Base-by-base conservation (phyloP, 768 basidiomycete genomes). In the Pisolithus sp. region DNA sequence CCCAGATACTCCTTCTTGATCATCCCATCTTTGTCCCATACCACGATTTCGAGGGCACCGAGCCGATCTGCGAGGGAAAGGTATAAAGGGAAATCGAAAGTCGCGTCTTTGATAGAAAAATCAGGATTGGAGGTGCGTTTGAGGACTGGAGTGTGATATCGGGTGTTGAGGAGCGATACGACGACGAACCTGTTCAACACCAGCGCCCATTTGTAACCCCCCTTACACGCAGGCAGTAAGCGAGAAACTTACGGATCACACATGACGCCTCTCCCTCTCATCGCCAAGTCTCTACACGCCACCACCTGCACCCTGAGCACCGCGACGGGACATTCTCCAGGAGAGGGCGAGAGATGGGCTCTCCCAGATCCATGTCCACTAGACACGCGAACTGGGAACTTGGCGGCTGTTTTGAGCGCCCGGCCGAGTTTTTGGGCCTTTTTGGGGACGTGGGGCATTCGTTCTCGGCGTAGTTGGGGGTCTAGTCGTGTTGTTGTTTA, bases 21-120 rank as follows among this genome's bases (percentile, higher is more conserved):
- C 60, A 93, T 66, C 57, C 89, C 73, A 68, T 97, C 94, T 72
- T 86, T 93, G 69, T 94, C 93, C 94, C 95, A 99, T 0, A 93
- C 76, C 12, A 96, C 84, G 31, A 92, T 73, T 68, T 97, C 93
- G 40, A 97, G 59, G 2, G 78, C 81, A 31, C 87, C 86, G 5
- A 89, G 76, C 42, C 74, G 73, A 58, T 87, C 86, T 0, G 85
- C 83, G 24, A 87, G 76, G 15, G 84, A 86, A 17, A 86, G 74
- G 58, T 87, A 89, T 17, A 96, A 75, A 0, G 92, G 88, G 59
- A 94, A 91, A 53, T 95, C 89, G 64, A 93, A 97, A 0, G 91
- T 93, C 10, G 90, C 84, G 59, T 87, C 82, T 54, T 82, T 82
- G 56, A 13, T 34, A 15, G 34, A 34, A 34, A 79, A 95, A 1